phyloP scores from a whole-genome alignment of 148 eudicot genomes.

The Diospyros lotus region DNA sequence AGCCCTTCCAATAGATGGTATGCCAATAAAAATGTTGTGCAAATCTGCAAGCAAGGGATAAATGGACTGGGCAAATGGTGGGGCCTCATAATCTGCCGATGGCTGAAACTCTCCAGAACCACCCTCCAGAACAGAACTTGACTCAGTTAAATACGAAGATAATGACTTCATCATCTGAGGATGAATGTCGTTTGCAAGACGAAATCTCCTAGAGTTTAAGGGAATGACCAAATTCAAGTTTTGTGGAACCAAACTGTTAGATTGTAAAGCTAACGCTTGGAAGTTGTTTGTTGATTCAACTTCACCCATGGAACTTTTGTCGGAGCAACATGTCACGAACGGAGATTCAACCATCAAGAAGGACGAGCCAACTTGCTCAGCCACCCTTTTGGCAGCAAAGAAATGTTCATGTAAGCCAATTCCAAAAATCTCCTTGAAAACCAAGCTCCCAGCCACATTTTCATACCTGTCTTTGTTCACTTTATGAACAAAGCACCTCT shows the following conservation, averaged over 20 bases:
- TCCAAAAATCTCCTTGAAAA: slow-evolving; percentile 85
- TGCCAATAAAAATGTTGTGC: slow-evolving; percentile 60
- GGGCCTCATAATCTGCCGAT: slow-evolving; percentile 55
- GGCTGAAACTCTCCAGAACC: slow-evolving; percentile 29
- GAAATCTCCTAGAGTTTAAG: slow-evolving; percentile 35
- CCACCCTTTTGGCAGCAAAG: slow-evolving; percentile 56
- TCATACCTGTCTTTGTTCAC: slow-evolving; percentile 60
- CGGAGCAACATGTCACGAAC: slow-evolving; percentile 26
- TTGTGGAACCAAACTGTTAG: slow-evolving; percentile 43
- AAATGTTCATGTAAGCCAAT: slow-evolving; percentile 68
- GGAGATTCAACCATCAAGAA: slow-evolving; percentile 62
- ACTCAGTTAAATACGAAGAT: slow-evolving; percentile 29
- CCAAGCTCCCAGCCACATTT: slow-evolving; percentile 71
- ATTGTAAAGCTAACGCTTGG: slow-evolving; percentile 42
- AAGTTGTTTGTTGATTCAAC: slow-evolving; percentile 28
- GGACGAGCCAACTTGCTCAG: slow-evolving; percentile 72
- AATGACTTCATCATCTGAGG: slow-evolving; percentile 51
- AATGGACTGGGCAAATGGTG: slow-evolving; percentile 62
- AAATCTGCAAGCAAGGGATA: slow-evolving; percentile 77
- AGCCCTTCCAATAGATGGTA: slow-evolving; percentile 69
- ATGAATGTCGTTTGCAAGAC: slow-evolving; percentile 38
- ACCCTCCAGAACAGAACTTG: slow-evolving; percentile 21
- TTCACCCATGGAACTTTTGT: slow-evolving; percentile 20
- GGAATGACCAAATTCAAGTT: slow-evolving; percentile 32
- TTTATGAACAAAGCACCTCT: slow-evolving; percentile 66